A percentile compares a stretch with the other conserved stretches of the same genome.
Evolutionary conservation across 1,139 yeast species (phyloP).

Genomic region (Suhomyces coccinellae): DNA sequence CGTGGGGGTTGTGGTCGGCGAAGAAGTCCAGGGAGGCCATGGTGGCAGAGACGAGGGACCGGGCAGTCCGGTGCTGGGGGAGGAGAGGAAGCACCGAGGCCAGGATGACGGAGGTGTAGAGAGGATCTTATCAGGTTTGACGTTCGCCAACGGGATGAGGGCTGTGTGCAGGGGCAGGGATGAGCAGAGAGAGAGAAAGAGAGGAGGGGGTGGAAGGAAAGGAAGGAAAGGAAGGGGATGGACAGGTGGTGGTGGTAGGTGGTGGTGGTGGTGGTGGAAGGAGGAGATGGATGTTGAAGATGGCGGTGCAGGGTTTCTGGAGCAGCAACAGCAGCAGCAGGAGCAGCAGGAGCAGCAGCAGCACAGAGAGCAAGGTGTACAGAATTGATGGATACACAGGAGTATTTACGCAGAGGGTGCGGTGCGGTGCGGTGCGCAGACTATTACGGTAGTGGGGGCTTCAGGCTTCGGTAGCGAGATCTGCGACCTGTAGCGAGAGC

Average conservation of each 20-base stretch:
- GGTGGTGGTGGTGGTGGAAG: too few relatives aligned
- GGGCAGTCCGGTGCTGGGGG: conserved; percentile 1
- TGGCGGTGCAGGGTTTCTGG: too few relatives aligned
- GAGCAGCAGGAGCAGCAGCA: too few relatives aligned
- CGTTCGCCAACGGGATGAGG: not conserved
- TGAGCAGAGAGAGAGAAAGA: not conserved
- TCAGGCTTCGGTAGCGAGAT: too few relatives aligned
- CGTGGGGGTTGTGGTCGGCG: conserved; percentile 17
- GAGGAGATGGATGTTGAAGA: not conserved
- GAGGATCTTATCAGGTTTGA: conserved; percentile 1
- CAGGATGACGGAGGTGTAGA: not conserved
- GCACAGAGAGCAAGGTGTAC: too few relatives aligned
- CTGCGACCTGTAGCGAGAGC: too few relatives aligned
- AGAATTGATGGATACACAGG: too few relatives aligned
- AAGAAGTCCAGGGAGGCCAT: conserved; percentile 19
- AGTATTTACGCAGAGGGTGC: too few relatives aligned
- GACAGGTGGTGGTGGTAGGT: too few relatives aligned
- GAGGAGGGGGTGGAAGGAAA: not conserved
- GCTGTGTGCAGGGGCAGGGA: not conserved
- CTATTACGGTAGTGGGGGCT: too few relatives aligned
- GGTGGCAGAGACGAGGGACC: conserved; percentile 3
- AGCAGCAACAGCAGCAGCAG: too few relatives aligned
- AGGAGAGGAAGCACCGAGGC: not conserved
- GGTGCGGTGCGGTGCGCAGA: too few relatives aligned
- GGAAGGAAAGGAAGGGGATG: not conserved